Conservation (phyloP, 1,284 basidiomycete species). For the Porodaedalea pini region DNA sequence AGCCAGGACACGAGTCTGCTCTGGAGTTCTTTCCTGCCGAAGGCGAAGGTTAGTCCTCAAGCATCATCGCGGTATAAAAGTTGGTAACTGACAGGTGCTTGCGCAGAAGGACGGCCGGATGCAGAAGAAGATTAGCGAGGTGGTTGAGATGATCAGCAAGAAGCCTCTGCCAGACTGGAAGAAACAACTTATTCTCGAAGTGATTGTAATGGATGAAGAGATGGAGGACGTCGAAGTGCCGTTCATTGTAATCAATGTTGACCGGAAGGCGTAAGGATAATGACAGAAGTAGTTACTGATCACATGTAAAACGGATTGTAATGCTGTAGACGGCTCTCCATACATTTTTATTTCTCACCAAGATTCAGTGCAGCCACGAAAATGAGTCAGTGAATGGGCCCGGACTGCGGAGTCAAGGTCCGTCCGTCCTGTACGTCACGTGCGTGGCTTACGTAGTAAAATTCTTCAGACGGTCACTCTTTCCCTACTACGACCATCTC, state of each 20-base stretch:
- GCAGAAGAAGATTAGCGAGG: conserved; percentile 84
- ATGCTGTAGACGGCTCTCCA: neutral
- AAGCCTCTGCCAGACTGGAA: conserved; percentile 80
- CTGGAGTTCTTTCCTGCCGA: conserved; percentile 89
- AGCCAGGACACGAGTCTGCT: conserved; percentile 97
- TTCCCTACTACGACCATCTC: conserved; percentile 10
- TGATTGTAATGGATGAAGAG: conserved; percentile 89
- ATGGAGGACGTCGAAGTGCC: conserved; percentile 88
- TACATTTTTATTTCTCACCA: neutral
- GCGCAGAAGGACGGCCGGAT: conserved; percentile 80
- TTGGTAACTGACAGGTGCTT: conserved; percentile 7
- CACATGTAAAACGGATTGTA: neutral
- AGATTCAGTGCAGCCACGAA: neutral
- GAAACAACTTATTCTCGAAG: conserved; percentile 86
- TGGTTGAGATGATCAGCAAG: conserved; percentile 93
- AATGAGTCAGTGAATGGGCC: neutral
- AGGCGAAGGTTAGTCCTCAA: conserved; percentile 71
- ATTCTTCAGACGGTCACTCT: neutral
- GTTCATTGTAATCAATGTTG: conserved; percentile 53
- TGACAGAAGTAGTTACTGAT: neutral
- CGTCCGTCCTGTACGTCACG: neutral
- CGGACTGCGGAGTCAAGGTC: neutral
- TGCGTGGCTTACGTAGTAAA: neutral
- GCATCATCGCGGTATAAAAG: neutral
- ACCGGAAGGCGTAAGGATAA: conserved; percentile 6